These are phyloP conservation scores for Forsythia suspensa DNA, from an alignment of 257 asterid species.

Conservation along the genomic window DNA sequence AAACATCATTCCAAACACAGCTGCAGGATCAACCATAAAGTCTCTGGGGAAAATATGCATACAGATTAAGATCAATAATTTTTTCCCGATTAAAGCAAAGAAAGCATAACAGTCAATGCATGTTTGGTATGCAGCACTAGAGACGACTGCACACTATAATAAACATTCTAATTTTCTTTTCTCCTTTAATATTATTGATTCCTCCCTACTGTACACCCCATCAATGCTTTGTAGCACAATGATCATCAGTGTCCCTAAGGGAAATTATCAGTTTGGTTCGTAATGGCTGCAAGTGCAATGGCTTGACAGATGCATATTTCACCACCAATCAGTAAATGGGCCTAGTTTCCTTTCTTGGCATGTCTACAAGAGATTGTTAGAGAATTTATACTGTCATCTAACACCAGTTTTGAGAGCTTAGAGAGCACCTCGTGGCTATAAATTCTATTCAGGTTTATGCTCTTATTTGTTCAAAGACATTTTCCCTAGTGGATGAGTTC, in stretches of 20 bases:
- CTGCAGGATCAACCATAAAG: slow-evolving; percentile 70
- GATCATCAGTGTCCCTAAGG: neutral
- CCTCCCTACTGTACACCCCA: neutral
- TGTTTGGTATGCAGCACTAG: neutral
- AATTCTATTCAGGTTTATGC: neutral
- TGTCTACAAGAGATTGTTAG: neutral
- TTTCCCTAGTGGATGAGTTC: no score
- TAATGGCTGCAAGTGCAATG: neutral
- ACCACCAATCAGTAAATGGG: neutral
- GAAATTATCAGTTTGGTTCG: neutral
- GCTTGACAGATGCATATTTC: neutral
- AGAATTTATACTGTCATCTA: neutral
- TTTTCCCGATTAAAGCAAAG: neutral
- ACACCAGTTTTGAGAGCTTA: neutral
- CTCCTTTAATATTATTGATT: neutral
- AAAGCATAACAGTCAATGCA: neutral
- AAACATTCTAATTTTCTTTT: no score
- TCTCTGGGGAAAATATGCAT: slow-evolving; percentile 41
- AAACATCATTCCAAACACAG: slow-evolving; percentile 81
- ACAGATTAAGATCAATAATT: neutral
- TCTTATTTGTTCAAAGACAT: neutral
- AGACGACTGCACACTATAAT: neutral
- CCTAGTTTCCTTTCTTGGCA: neutral
- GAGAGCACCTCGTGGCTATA: neutral
- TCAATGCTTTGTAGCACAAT: neutral